phyloP scores from a whole-genome alignment of 192 early-diverging fungal genomes.

The Allomyces javanicus region DNA sequence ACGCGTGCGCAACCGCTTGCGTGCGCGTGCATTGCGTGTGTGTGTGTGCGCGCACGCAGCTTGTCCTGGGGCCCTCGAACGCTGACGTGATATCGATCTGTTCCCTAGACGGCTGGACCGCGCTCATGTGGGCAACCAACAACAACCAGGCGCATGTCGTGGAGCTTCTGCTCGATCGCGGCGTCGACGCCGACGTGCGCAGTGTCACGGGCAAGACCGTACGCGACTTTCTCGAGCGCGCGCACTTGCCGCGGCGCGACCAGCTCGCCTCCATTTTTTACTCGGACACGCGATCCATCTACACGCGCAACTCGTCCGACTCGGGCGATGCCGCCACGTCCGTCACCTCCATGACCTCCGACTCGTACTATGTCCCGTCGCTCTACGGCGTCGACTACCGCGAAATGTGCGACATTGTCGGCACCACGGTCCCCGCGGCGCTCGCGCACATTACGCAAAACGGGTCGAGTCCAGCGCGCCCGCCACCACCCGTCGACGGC shows the following conservation, averaged over 20 bases:
- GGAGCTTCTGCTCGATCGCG: constrained; percentile 49
- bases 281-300: neutral
- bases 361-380: neutral
- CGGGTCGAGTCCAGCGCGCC: neutral
- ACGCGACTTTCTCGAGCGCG: constrained; percentile 40
- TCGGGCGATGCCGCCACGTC: neutral
- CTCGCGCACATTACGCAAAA: neutral
- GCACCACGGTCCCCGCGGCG: neutral
- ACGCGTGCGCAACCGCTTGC: no score
- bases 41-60: no score
- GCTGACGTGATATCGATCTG: neutral
- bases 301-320: neutral
- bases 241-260: neutral
- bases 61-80: no score
- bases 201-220: constrained; percentile 51
- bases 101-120: constrained; percentile 54
- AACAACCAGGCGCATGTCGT: constrained; percentile 58
- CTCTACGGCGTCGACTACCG: constrained; percentile 1
- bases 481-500: neutral
- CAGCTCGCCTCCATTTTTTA: neutral
- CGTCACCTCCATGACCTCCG: neutral
- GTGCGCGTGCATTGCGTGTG: no score
- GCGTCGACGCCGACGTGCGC: constrained; percentile 48
- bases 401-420: neutral
- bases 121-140: constrained; percentile 76